Percentiles rank a stretch among this genome's conserved stretches.
Evolutionary conservation across 1,284 basidiomycete genomes (phyloP).

Genomic region (Entoloma clypeatum): DNA sequence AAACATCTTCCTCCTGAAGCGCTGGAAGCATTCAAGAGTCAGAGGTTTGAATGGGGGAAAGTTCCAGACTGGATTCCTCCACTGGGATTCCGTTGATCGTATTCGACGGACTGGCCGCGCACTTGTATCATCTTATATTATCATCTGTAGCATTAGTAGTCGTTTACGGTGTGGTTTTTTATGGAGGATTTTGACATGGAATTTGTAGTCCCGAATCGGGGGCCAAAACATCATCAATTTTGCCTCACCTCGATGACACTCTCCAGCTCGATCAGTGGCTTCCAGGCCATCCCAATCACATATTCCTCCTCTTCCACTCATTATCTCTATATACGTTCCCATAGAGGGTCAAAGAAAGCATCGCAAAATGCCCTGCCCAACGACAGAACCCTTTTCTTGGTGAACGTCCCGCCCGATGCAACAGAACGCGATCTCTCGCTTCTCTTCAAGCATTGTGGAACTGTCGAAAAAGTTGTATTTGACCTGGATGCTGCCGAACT

Average conservation of each 20-base stretch:
- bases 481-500: constrained; percentile 41
- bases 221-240: neutral
- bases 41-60: constrained; percentile 66
- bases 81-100: no score
- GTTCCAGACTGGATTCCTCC: constrained; percentile 81
- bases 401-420: constrained; percentile 83
- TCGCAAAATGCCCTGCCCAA: constrained; percentile 44
- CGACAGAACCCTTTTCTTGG: constrained; percentile 79
- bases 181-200: no score
- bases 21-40: constrained; percentile 55
- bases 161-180: no score
- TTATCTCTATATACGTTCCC: constrained; percentile 58
- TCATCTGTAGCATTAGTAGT: no score
- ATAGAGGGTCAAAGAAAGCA: constrained; percentile 44
- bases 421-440: constrained; percentile 72
- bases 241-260: constrained; percentile 19
- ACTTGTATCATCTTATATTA: no score
- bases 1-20: constrained; percentile 49
- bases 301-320: constrained; percentile 56
- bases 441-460: constrained; percentile 73
- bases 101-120: no score
- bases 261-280: constrained; percentile 42
- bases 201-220: no score
- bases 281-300: constrained; percentile 54
- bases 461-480: constrained; percentile 72